phyloP scores from a whole-genome alignment of 1,284 basidiomycete species.

The Cerioporus squamosus region DNA sequence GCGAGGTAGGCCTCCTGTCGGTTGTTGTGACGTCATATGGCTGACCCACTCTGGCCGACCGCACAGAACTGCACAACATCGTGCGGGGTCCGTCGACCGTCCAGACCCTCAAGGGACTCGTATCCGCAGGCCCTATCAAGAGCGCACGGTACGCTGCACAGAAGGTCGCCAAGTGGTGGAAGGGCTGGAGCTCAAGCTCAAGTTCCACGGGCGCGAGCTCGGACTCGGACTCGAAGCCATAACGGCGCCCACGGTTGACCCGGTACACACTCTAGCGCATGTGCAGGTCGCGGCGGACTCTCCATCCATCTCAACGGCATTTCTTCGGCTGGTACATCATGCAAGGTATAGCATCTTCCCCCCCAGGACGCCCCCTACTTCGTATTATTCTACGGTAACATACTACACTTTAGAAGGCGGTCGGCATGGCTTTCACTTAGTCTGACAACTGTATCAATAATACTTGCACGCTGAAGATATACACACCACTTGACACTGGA shows the following conservation, averaged over 20 bases:
- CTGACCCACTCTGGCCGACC: slow-evolving; percentile 6
- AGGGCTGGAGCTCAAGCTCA: slow-evolving; percentile 36
- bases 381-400: slow-evolving; percentile 15
- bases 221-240: slow-evolving; percentile 9
- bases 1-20: slow-evolving; percentile 47
- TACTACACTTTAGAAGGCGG: slow-evolving; percentile 20
- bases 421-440: slow-evolving; percentile 8
- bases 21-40: background rate
- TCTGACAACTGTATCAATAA: slow-evolving; percentile 27
- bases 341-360: no score
- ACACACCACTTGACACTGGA: slow-evolving; percentile 8
- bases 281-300: slow-evolving; percentile 23
- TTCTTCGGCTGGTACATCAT: background rate
- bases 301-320: background rate
- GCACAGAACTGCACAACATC: slow-evolving; percentile 73
- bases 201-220: no score
- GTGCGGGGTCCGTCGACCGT: slow-evolving; percentile 84
- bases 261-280: slow-evolving; percentile 1
- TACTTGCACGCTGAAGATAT: slow-evolving; percentile 18
- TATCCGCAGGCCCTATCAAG: slow-evolving; percentile 83
- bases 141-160: slow-evolving; percentile 75
- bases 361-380: background rate
- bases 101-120: slow-evolving; percentile 86
- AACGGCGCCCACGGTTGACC: background rate
- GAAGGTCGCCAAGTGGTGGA: slow-evolving; percentile 88